Evolutionary conservation across 192 early-diverging fungal species (phyloP), one percentile per base, ranked within the genome.

Genomic region (Backusella parvicylindrica): DNA sequence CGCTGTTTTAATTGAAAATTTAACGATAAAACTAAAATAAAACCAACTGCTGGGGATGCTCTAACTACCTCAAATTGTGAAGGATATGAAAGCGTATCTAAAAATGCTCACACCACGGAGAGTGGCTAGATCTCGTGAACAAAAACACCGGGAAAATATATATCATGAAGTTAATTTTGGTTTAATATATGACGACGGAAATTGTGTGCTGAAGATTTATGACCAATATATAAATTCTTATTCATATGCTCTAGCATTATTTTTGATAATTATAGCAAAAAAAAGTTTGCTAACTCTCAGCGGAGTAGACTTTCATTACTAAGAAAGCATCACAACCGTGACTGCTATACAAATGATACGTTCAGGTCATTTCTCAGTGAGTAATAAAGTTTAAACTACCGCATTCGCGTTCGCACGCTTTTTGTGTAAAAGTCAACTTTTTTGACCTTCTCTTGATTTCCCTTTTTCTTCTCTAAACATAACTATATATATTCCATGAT

Each of bases 331-430:
- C 53, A 60, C 53, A 60, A 13, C 11, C 23, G 53, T 60, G 53
- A 60, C 53, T 60, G 53, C 7, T 60, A 23, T 60, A 12, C 26
- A 13, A 60, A 60, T 68, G 66, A 68, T 68, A 68, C 66, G 66
- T 18, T 68, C 12, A 35, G 33, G 21, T 21, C 18, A 37, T 5
- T 32, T 38, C 33, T 11, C n/a, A 68, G 21, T 68, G 66, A 68
- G 33, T 68, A 68, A 68, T 68, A 68, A 68, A 33, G 66, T 68
- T 68, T 68, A 36, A 68, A 68, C 18, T 23, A 35, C 66, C 33
- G 66, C 11, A 40, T 32, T 26, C 26, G 53, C 21, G 53, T 60
- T 68, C 66, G 66, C 66, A 68, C 66, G 66, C 66, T 68, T 68
- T 40, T 37, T 23, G 13, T 35, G 8, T 68, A 68, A 37, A 68